phyloP scores from a whole-genome alignment of 768 basidiomycete genomes.

The Hortiboletus campestris region DNA sequence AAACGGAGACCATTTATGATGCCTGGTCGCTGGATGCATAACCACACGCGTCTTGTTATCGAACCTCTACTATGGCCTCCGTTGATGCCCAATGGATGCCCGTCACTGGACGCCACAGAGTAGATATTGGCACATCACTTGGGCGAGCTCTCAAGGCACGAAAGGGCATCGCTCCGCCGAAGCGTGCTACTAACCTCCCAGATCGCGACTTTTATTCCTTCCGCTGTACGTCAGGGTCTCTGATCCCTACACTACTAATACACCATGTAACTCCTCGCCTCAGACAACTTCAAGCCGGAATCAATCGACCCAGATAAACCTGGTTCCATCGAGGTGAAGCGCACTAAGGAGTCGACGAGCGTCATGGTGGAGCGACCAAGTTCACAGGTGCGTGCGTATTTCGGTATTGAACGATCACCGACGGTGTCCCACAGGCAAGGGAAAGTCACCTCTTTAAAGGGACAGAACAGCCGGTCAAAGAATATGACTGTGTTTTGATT shows the following conservation, averaged over 20 bases:
- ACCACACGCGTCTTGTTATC: conserved; percentile 22
- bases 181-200: conserved; percentile 43
- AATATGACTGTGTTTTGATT: conserved; percentile 75
- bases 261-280: background rate
- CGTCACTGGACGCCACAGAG: conserved; percentile 52
- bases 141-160: conserved; percentile 67
- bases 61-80: conserved; percentile 43
- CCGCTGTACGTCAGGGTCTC: conserved; percentile 52
- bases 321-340: conserved; percentile 62
- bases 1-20: conserved; percentile 19
- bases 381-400: conserved; percentile 45
- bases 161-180: conserved; percentile 48
- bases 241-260: background rate
- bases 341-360: conserved; percentile 47
- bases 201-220: conserved; percentile 76
- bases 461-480: conserved; percentile 55
- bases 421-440: conserved; percentile 38
- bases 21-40: conserved; percentile 1
- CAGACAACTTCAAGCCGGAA: conserved; percentile 77
- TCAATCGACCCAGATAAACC: conserved; percentile 65
- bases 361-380: conserved; percentile 67
- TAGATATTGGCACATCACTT: conserved; percentile 63
- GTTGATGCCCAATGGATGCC: conserved; percentile 54
- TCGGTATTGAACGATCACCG: background rate
- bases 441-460: conserved; percentile 60